These are phyloP conservation scores for Saccharomycopsis synnaedendra DNA, from an alignment of 805 yeast genomes.

Conservation along the genomic window DNA sequence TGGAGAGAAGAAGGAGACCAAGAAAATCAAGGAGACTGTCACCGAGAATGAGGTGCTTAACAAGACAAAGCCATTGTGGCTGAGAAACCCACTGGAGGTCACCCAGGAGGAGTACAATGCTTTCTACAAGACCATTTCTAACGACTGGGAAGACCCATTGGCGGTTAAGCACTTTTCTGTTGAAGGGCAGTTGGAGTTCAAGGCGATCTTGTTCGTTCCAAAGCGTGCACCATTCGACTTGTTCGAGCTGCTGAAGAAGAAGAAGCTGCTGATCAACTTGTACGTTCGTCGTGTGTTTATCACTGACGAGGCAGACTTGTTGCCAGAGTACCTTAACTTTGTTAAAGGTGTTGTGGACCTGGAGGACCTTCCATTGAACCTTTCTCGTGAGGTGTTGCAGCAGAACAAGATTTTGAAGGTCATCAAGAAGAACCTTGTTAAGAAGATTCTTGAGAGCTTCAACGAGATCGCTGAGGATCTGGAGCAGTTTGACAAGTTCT, in stretches of 20 bases:
- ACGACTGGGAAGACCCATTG: constrained; percentile 99
- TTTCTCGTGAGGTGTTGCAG: constrained; percentile 99
- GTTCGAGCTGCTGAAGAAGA: constrained; percentile 89
- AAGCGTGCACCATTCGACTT: constrained; percentile 99
- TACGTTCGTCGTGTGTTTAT: constrained; percentile 99
- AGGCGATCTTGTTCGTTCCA: constrained; percentile 95
- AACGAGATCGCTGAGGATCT: constrained; percentile 98
- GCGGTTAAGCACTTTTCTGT: constrained; percentile 99
- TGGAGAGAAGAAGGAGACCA: constrained; percentile 65
- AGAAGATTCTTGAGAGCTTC: constrained; percentile 97
- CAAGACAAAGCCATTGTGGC: constrained; percentile 99
- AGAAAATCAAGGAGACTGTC: constrained; percentile 86
- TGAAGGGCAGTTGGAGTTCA: constrained; percentile 99
- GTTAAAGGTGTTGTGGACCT: constrained; percentile 99
- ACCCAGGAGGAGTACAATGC: constrained; percentile 98
- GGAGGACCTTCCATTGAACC: constrained; percentile 98
- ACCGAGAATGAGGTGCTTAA: constrained; percentile 96
- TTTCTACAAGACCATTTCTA: constrained; percentile 97
- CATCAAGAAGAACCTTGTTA: constrained; percentile 96
- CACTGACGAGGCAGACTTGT: constrained; percentile 98
- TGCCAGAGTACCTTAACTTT: constrained; percentile 97
- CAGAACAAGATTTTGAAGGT: constrained; percentile 99
- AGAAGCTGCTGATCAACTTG: constrained; percentile 97
- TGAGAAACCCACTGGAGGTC: constrained; percentile 96
- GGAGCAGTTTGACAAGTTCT: constrained; percentile 97